Conservation (phyloP, 176 grass and related monocot species). For the Oryza australiensis region DNA sequence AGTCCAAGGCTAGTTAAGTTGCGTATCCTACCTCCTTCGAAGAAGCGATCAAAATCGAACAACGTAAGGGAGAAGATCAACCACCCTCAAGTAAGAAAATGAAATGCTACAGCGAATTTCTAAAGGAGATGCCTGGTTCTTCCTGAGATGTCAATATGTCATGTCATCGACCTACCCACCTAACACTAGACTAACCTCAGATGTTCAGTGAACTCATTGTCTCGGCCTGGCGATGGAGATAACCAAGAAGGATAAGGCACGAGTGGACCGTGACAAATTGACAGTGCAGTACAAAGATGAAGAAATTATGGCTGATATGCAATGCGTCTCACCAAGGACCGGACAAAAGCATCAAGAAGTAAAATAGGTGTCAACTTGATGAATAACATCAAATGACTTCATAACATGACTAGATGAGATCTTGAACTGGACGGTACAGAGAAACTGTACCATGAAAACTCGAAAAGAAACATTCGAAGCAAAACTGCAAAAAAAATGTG, state of each 20-base stretch:
- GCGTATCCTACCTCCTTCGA: not conserved
- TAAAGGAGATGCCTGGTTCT: constrained; percentile 12
- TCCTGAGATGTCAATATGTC: constrained; percentile 17
- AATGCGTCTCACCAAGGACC: not conserved
- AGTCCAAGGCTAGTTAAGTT: constrained; percentile 17
- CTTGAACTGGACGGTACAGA: not conserved
- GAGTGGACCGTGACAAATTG: not conserved
- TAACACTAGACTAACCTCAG: constrained; percentile 35
- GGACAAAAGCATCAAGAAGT: not conserved
- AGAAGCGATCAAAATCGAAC: constrained; percentile 21
- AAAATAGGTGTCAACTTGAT: not conserved
- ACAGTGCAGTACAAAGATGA: not conserved
- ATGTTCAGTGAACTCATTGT: constrained; percentile 6
- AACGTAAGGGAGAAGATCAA: constrained; percentile 41
- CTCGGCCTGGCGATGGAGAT: not conserved
- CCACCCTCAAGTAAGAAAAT: constrained; percentile 24
- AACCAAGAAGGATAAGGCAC: not conserved
- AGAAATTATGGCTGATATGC: not conserved
- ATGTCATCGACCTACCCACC: constrained; percentile 42
- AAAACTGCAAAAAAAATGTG: not conserved
- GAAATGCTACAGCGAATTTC: constrained; percentile 14
- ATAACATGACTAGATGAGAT: not conserved
- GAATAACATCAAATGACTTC: not conserved
- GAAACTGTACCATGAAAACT: constrained; percentile 2
- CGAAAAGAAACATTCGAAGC: not conserved